Base-by-base conservation (phyloP, 2,329 filamentous ascomycete species). In the Pseudogymnoascus sp. region DNA sequence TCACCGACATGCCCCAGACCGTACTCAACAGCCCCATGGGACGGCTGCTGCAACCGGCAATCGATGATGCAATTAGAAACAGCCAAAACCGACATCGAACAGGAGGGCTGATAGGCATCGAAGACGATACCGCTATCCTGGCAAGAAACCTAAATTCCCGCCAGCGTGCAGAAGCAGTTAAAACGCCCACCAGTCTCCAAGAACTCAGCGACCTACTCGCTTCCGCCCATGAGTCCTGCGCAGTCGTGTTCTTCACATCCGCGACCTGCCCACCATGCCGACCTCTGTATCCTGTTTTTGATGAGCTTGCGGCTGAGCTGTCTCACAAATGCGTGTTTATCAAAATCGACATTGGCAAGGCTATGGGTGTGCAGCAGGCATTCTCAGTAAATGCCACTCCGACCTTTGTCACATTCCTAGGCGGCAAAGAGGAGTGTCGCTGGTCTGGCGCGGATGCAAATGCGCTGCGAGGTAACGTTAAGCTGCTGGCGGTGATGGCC, bases 181-280 rank as follows among this genome's bases (percentile, higher is more conserved):
- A 84, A 65, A 82, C 83, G 64, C 83, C 88, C 6, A 84, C 80
- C 25, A 85, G 78, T 21, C 75, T 88, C 4, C 75, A 77, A 4
- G 83, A 88, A 28, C 77, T 95, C 1, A 81, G 91, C 39, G 77
- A 77, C 16, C 76, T 88, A 1, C 78, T 95, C 5, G 74, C 78
- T 0, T 77, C 78, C 1, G 89, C 90, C 0, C 80, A 80, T 28
- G 80, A 83, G 4, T 87, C 89, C 0, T 92, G 88, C 66, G 90
- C 90, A 0, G 84, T 93, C 39, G 82, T 97, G 64, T 97, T 97
- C 79, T 98, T 98, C 78, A 97, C 93, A 0, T 96, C 91, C 3
- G 85, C 89, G 1, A 95, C 88, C 2, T 97, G 93, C 72, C 83
- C 86, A 0, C 92, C 93, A 0, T 97, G 93, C 81, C 93, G 90